phyloP scores from a whole-genome alignment of 371 early-diverging fungal genomes.

The Circinella umbellata region DNA sequence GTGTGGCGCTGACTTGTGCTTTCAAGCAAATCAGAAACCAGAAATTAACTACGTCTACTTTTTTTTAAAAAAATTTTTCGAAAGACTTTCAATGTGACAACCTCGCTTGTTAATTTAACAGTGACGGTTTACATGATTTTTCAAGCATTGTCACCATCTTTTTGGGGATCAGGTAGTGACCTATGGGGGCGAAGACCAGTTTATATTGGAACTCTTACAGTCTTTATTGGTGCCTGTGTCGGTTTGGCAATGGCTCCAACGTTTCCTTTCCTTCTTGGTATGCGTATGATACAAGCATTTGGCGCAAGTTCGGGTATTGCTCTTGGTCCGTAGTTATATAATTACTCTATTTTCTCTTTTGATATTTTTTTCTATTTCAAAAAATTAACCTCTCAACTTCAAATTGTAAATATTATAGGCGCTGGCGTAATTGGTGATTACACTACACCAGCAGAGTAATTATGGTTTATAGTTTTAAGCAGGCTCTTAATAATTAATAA shows the following conservation, averaged over 20 bases:
- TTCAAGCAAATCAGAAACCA: too few species aligned
- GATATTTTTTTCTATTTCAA: not conserved
- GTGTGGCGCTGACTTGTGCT: too few species aligned
- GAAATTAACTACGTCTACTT: too few species aligned
- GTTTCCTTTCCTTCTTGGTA: constrained; percentile 53
- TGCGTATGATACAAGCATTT: constrained; percentile 64
- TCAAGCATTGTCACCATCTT: constrained; percentile 27
- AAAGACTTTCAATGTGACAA: constrained; percentile 22
- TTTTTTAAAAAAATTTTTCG: not conserved
- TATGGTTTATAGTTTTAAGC: not conserved
- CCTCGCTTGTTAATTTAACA: constrained; percentile 22
- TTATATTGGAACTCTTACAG: constrained; percentile 50
- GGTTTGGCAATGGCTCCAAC: constrained; percentile 57
- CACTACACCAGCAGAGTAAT: constrained; percentile 55
- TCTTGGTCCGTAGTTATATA: constrained; percentile 38
- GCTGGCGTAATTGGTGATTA: constrained; percentile 53
- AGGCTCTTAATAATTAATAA: not conserved
- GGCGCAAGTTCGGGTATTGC: constrained; percentile 65
- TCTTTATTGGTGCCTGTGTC: constrained; percentile 58
- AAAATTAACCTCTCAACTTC: not conserved
- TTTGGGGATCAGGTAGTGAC: constrained; percentile 34
- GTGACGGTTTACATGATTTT: constrained; percentile 30
- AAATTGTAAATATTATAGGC: constrained; percentile 6
- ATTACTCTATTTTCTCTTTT: not conserved
- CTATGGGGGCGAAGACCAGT: constrained; percentile 31